Evolutionary conservation across 805 yeast species (phyloP).

Genomic region (Nakazawaea anatomiae): DNA sequence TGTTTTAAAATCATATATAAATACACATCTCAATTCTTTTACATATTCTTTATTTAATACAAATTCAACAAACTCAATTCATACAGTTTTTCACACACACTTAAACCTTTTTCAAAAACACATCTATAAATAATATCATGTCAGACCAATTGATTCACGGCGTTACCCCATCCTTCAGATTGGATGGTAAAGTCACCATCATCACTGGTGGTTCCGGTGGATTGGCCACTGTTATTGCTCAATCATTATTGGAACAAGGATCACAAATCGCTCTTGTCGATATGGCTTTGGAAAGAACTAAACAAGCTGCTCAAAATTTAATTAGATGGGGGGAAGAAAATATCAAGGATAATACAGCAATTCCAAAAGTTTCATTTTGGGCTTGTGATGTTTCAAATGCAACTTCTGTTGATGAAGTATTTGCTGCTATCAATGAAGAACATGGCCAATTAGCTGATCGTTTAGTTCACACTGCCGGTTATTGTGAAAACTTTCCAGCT

Average conservation of each 20-base stretch:
- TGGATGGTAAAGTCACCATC: constrained; percentile 66
- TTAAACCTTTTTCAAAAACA: neutral
- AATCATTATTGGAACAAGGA: constrained; percentile 70
- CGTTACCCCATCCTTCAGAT: constrained; percentile 57
- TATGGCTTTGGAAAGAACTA: constrained; percentile 55
- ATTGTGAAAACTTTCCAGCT: constrained; percentile 76
- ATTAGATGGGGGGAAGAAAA: constrained; percentile 39
- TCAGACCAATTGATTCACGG: constrained; percentile 22
- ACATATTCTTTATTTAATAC: neutral
- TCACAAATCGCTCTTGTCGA: constrained; percentile 73
- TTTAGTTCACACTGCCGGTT: constrained; percentile 78
- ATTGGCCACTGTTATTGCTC: constrained; percentile 55
- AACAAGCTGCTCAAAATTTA: constrained; percentile 45
- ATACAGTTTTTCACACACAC: neutral
- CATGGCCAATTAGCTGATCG: constrained; percentile 59
- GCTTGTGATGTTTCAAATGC: constrained; percentile 70
- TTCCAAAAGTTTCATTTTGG: constrained; percentile 50
- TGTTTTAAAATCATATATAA: neutral
- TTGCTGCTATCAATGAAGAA: constrained; percentile 47
- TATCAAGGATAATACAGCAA: constrained; percentile 26
- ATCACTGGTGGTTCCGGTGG: constrained; percentile 85
- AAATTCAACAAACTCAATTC: neutral
- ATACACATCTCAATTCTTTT: neutral
- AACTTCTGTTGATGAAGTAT: constrained; percentile 48
- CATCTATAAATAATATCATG: neutral